Conservation (phyloP, 1,139 yeast species). For the Lodderomyces pseudojiufengensis region DNA sequence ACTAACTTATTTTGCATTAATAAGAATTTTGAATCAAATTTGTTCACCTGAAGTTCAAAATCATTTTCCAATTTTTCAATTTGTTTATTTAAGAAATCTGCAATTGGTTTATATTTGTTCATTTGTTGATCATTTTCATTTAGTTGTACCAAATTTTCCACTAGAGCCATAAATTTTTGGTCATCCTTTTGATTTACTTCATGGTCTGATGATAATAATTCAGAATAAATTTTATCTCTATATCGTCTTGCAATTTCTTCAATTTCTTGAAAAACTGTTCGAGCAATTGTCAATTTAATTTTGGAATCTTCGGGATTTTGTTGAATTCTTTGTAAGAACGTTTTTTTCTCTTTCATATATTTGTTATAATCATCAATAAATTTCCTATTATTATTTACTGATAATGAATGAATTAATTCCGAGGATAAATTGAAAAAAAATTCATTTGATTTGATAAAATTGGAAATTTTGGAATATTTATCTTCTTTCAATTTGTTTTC, state of each 20-base stretch:
- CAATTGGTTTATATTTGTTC: constrained; percentile 27
- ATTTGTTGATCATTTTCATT: constrained; percentile 16
- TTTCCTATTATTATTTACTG: constrained; percentile 63
- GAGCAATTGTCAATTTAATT: constrained; percentile 34
- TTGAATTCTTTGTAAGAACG: constrained; percentile 12
- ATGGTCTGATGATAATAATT: constrained; percentile 44
- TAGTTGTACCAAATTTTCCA: constrained; percentile 38
- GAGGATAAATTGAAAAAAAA: constrained; percentile 73
- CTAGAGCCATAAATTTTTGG: constrained; percentile 33
- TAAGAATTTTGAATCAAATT: constrained; percentile 33
- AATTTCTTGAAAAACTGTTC: constrained; percentile 62
- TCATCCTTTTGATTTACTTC: constrained; percentile 19
- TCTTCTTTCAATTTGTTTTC: constrained; percentile 60
- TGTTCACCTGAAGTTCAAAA: constrained; percentile 34
- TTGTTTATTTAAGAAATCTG: constrained; percentile 36
- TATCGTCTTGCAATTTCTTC: constrained; percentile 63
- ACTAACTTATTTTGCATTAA: constrained; percentile 37
- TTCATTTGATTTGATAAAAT: constrained; percentile 58
- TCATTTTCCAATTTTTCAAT: constrained; percentile 32
- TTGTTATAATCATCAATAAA: constrained; percentile 66
- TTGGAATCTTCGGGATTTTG: neutral
- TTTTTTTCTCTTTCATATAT: constrained; percentile 33
- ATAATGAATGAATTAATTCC: constrained; percentile 49
- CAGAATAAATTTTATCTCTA: constrained; percentile 59
- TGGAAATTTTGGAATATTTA: constrained; percentile 57